A percentile compares a stretch with the other conserved stretches of the same genome.
Conservation (phyloP, 2,329 filamentous ascomycete species). For the Exophiala calicioides region DNA sequence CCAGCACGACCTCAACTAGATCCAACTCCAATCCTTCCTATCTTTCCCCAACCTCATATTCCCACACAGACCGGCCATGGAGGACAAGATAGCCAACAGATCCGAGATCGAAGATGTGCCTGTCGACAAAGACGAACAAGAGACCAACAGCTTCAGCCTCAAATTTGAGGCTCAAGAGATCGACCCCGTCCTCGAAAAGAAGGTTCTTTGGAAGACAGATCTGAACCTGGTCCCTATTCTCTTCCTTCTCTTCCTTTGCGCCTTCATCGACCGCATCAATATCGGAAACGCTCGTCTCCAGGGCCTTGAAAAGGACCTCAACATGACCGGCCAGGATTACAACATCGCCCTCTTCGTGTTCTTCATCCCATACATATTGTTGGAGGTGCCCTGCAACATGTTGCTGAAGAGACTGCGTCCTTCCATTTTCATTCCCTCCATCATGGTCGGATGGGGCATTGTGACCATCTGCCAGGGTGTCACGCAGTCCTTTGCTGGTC, state of each 20-base stretch:
- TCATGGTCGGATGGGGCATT: slow-evolving; percentile 35
- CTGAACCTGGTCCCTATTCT: slow-evolving; percentile 51
- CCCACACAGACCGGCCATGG: slow-evolving; percentile 13
- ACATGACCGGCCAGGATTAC: slow-evolving; percentile 47
- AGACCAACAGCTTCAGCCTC: slow-evolving; percentile 15
- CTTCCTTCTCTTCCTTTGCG: slow-evolving; percentile 47
- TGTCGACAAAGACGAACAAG: slow-evolving; percentile 11
- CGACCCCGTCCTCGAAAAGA: slow-evolving; percentile 45
- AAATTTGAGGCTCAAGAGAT: slow-evolving; percentile 24
- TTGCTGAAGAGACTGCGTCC: slow-evolving; percentile 40
- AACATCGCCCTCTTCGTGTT: slow-evolving; percentile 32
- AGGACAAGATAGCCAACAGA: slow-evolving; percentile 11
- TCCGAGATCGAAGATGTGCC: slow-evolving; percentile 26
- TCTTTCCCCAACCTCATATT: no score
- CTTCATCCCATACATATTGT: slow-evolving; percentile 28
- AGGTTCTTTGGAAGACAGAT: slow-evolving; percentile 51
- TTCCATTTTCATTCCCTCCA: slow-evolving; percentile 27
- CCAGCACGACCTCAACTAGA: no score
- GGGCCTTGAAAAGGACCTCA: slow-evolving; percentile 46
- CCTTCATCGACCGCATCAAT: slow-evolving; percentile 46
- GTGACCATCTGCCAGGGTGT: slow-evolving; percentile 44
- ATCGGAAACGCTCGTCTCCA: slow-evolving; percentile 52
- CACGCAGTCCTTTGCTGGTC: slow-evolving; percentile 33
- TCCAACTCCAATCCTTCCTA: background rate
- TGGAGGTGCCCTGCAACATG: slow-evolving; percentile 49